A percentile compares a stretch with the other conserved stretches of the same genome.
Evolutionary conservation across 768 basidiomycete species (phyloP).

Genomic region (Suillus plorans): DNA sequence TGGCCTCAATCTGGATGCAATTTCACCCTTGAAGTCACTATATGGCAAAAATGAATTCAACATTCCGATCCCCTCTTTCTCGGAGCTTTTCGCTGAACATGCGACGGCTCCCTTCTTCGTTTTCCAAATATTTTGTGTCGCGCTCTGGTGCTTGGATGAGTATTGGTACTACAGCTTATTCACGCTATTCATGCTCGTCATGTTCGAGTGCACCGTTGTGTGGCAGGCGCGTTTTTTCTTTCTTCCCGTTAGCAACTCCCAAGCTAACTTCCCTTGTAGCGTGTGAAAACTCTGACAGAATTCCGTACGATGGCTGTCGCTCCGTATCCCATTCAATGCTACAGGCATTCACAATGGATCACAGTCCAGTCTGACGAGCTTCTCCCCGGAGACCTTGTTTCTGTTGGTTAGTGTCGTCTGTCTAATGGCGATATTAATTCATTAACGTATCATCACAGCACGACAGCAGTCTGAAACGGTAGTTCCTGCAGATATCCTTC

Average conservation of each 20-base stretch:
- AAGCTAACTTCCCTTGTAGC: slow-evolving; percentile 43
- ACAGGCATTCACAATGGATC: slow-evolving; percentile 78
- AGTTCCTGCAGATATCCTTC: slow-evolving; percentile 89
- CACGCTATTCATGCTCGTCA: slow-evolving; percentile 96
- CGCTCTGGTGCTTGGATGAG: slow-evolving; percentile 96
- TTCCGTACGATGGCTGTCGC: slow-evolving; percentile 96
- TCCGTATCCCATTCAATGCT: slow-evolving; percentile 84
- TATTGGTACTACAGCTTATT: slow-evolving; percentile 99
- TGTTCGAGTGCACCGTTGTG: slow-evolving; percentile 98
- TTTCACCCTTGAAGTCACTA: slow-evolving; percentile 55
- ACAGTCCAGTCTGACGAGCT: slow-evolving; percentile 83
- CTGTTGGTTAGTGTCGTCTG: slow-evolving; percentile 56
- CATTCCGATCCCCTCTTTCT: slow-evolving; percentile 94
- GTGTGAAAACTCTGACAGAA: slow-evolving; percentile 89
- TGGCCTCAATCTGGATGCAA: slow-evolving; percentile 50
- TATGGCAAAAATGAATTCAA: slow-evolving; percentile 96
- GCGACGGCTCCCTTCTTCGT: slow-evolving; percentile 99
- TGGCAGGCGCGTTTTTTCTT: slow-evolving; percentile 73
- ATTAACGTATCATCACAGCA: slow-evolving; percentile 36
- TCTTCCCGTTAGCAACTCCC: background rate
- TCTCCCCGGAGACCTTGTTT: slow-evolving; percentile 89
- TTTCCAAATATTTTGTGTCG: slow-evolving; percentile 97
- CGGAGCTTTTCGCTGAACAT: slow-evolving; percentile 90
- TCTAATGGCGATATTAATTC: background rate
- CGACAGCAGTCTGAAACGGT: slow-evolving; percentile 78